Evolutionary conservation across 1,284 basidiomycete species (phyloP), one percentile per base, ranked within the genome.

Genomic region (Mycena citricolor): DNA sequence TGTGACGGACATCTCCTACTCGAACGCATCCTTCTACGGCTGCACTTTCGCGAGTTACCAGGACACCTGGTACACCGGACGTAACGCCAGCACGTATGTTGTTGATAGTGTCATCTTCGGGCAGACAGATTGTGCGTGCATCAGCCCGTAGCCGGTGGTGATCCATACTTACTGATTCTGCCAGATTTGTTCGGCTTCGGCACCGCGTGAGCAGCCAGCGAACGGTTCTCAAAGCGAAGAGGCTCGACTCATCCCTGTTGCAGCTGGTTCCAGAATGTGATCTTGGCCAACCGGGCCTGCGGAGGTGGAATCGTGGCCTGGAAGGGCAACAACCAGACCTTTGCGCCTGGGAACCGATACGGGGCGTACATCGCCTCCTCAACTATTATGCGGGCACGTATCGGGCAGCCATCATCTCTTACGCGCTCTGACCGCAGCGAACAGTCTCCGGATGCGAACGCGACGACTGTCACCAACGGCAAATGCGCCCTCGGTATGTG

Each of bases 1-100:
- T 5, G 79, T 74, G 6, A 79, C 73, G 5, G 73, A 79, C 52
- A 74, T 82, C 32, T 77, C 74, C 2, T 76, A 79, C 43, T 71
- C 80, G 2, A 83, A 83, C 45, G 78, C 79, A 8, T 83, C 81
- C 1, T 83, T 84, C 59, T 86, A 85, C 49, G 79, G 77, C 0
- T 83, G 81, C 51, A 67, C 74, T 2, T 82, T 84, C 52, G 67
- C 73, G 7, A 78, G 79, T 54, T 83, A 65, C 45, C 83, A 85
- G 54, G 83, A 85, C 57, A 84, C 83, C 0, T 79, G 78, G 72
- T 85, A 79, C 55, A 76, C 78, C 0, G 83, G 82, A 1, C 63
- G 70, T 1, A 80, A 76, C 39, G 78, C 69, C 5, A 78, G 72
- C 54, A 81, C 81, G 0, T 81, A 80, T 52, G 74, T 77, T 7